phyloP scores from a whole-genome alignment of 225 moss, liverwort and hornwort species.

The Pseudisothecium myosuroides region DNA sequence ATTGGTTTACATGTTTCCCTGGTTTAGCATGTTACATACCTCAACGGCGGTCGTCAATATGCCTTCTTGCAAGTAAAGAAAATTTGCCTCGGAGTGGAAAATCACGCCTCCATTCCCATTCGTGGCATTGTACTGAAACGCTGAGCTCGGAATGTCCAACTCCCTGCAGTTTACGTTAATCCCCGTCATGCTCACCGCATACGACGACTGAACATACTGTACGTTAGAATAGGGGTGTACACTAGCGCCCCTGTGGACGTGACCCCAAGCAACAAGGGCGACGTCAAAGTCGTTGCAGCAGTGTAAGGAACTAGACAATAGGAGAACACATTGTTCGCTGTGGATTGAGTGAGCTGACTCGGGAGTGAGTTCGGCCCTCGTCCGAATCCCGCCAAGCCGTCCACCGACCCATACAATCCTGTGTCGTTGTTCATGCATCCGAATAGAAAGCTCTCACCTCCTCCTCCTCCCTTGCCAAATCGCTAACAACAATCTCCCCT shows the following conservation, averaged over 20 bases:
- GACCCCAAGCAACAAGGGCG: neutral
- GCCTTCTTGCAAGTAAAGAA: neutral
- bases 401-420: too few relatives aligned
- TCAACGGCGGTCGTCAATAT: neutral
- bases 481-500: constrained; percentile 29
- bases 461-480: neutral
- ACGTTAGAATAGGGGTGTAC: neutral
- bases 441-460: constrained; percentile 15
- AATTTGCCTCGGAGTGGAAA: neutral
- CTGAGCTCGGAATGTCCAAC: neutral
- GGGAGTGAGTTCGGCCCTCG: neutral
- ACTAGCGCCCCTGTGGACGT: neutral
- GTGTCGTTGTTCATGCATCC: too few relatives aligned
- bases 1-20: neutral
- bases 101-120: neutral
- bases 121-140: neutral
- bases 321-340: neutral
- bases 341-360: neutral
- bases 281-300: neutral
- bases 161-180: neutral
- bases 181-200: neutral
- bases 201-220: neutral
- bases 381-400: too few relatives aligned
- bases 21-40: neutral
- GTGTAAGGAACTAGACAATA: neutral